A percentile compares a stretch with the other conserved stretches of the same genome.
These are phyloP conservation scores for Pichia kudriavzevii DNA, from an alignment of 1,139 yeast species.

Conservation along the genomic window DNA sequence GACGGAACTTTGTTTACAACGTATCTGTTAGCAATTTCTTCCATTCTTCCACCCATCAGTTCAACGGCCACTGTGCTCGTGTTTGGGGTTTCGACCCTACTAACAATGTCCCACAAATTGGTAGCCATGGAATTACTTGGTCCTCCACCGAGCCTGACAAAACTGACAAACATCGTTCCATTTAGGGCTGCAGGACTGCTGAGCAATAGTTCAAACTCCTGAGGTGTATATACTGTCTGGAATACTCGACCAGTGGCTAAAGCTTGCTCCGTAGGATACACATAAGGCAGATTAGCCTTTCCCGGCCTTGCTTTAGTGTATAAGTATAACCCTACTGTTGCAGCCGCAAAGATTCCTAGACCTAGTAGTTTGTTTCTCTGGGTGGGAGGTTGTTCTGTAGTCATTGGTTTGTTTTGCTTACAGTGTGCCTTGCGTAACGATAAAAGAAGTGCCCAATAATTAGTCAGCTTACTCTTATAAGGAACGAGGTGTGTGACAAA, in stretches of 20 bases:
- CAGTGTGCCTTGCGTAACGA: too few relatives aligned
- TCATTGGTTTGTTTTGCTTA: background rate
- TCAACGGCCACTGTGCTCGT: conserved; percentile 15
- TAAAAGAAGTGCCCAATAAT: background rate
- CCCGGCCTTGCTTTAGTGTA: conserved; percentile 9
- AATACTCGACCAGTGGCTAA: conserved; percentile 11
- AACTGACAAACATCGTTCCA: conserved; percentile 34
- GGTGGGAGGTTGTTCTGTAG: conserved; percentile 1
- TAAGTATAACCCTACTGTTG: conserved; percentile 7
- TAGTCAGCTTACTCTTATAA: background rate
- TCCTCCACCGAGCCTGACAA: conserved; percentile 62
- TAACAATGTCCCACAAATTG: conserved; percentile 49
- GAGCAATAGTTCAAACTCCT: conserved; percentile 12
- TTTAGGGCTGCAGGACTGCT: conserved; percentile 9
- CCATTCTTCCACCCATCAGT: conserved; percentile 30
- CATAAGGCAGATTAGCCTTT: conserved; percentile 10
- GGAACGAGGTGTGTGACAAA: background rate
- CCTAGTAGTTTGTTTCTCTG: conserved; percentile 8
- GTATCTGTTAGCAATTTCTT: conserved; percentile 52
- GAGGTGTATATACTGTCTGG: conserved; percentile 14
- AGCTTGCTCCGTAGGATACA: conserved; percentile 6
- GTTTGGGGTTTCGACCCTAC: conserved; percentile 51
- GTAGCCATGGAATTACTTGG: conserved; percentile 58
- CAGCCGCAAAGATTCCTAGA: conserved; percentile 11
- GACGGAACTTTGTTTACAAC: conserved; percentile 57